Evolutionary conservation across 495 filamentous ascomycete species (phyloP), one percentile per base, ranked within the genome.

Genomic region (Penicillium waksmanii): DNA sequence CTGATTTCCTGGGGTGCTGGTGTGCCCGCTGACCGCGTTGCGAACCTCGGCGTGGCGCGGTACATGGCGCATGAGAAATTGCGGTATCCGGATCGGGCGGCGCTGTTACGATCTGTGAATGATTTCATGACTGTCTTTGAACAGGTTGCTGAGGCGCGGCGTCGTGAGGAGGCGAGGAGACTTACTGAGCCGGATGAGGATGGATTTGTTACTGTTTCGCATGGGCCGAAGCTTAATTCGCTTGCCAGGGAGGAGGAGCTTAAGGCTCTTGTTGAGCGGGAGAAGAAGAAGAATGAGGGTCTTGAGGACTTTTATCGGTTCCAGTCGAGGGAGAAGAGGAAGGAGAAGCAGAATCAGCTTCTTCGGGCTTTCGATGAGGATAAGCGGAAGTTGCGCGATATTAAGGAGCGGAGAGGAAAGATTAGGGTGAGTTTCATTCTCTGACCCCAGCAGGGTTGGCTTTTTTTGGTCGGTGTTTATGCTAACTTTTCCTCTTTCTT

Each of bases 301-400:
- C 73, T 86, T 63, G 83, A 84, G 35, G 89, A 92, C 66, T 98
- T 98, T 72, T 98, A 98, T 72, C 85, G 93, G 58, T 98, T 97
- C 80, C 95, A 98, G 82, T 82, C 84, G 62, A 77, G 94, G 50
- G 93, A 98, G 80, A 89, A 88, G 78, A 86, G 86, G 79, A 98
- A 98, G 82, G 85, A 85, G 65, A 83, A 86, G 62, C 90, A 92
- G 71, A 80, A 81, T 18, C 84, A 90, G 61, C 73, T 97, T 66
- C 68, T 82, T 42, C 73, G 49, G 68, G 72, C 72, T 65, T 85
- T 85, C 63, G 80, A 80, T 64, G 77, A 83, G 62, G 82, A 85
- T 68, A 80, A 75, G 71, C 76, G 71, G 73, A 84, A 77, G 68
- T 67, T 85, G 60, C 67, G 73, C 62, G 79, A 77, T 60, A 77